Base-by-base conservation (phyloP, 371 early-diverging fungal genomes). In the Syncephalis fuscata region DNA sequence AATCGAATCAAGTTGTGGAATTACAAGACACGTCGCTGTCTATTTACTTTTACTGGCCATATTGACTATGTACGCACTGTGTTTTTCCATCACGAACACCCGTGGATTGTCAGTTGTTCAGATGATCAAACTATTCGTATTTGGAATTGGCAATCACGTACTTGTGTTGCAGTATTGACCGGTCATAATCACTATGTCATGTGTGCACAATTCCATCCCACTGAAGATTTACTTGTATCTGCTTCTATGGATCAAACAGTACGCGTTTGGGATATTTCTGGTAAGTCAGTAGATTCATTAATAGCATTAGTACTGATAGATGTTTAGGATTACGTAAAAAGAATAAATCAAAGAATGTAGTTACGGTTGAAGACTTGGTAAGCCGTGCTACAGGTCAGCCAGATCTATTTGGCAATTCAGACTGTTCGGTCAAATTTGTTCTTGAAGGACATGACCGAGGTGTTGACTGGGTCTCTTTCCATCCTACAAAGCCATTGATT, bases 161-260 rank as follows among this genome's bases (percentile, higher is more conserved):
- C 82, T 62, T 92, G 94, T 62, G 85, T 99, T 46, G 88, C 92
- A 36, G 87, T 93, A 41, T 73, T 99, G 45, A 92, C 97, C 2
- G 99, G 99, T 1, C 98, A 98, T 67, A 94, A 92, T 57, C 98
- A 99, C 67, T 99, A 99, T 65, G 97, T 99, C n/a, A 99, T 99
- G 99, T 79, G 82, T 50, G 98, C 95, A 2, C 81, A 84, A 60
- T 99, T 99, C 73, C 92, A 98, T 58, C 93, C 94, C 39, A 89
- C 83, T 54, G 90, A 93, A 25, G 90, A 96, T 52, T 65, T 95
- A 20, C 79, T 99, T 48, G 91, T 96, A 3, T 92, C 92, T 17
- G 96, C 95, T 1, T 92, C 90, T 4, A 73, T 99, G 63, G 99
- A 99, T 66, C 92, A 95, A 62, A 97, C 98, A 15, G 88, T 99